A percentile compares a stretch with the other conserved stretches of the same genome.
phyloP scores from a whole-genome alignment of 208 protist genomes.

The Herpetomonas tarakana region DNA sequence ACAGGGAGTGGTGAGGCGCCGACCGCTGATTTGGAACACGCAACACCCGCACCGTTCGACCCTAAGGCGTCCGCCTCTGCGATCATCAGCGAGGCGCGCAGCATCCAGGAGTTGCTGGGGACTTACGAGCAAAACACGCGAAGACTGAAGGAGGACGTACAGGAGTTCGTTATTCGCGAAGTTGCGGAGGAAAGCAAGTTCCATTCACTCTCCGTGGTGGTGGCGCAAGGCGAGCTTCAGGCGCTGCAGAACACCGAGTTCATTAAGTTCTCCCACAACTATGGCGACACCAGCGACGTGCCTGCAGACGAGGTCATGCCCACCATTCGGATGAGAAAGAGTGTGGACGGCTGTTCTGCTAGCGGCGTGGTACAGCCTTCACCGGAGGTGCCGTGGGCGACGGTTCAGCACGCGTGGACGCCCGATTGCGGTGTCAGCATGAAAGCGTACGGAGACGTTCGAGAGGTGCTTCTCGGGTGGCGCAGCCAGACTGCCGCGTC shows the following conservation, averaged over 20 bases:
- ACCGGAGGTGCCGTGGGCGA: too few species aligned
- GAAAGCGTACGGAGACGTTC: constrained; percentile 9
- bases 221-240: constrained; percentile 18
- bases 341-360: too few species aligned
- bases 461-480: constrained; percentile 37
- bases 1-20: too few species aligned
- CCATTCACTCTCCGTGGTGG: constrained; percentile 12
- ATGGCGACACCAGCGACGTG: constrained; percentile 4
- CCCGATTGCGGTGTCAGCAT: constrained; percentile 7
- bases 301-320: constrained; percentile 11
- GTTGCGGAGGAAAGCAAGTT: constrained; percentile 26
- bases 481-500: constrained; percentile 5
- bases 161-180: constrained; percentile 30
- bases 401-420: neutral
- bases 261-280: constrained; percentile 19
- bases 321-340: constrained; percentile 16
- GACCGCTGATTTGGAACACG: too few species aligned
- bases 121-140: constrained; percentile 20
- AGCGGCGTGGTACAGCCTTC: too few species aligned
- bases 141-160: constrained; percentile 21
- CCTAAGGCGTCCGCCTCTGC: neutral
- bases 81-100: constrained; percentile 22
- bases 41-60: constrained; percentile 3
- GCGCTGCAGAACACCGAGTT: constrained; percentile 24
- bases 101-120: constrained; percentile 30